phyloP scores from a whole-genome alignment of 768 basidiomycete genomes.

The Glaciozyma antarctica region DNA sequence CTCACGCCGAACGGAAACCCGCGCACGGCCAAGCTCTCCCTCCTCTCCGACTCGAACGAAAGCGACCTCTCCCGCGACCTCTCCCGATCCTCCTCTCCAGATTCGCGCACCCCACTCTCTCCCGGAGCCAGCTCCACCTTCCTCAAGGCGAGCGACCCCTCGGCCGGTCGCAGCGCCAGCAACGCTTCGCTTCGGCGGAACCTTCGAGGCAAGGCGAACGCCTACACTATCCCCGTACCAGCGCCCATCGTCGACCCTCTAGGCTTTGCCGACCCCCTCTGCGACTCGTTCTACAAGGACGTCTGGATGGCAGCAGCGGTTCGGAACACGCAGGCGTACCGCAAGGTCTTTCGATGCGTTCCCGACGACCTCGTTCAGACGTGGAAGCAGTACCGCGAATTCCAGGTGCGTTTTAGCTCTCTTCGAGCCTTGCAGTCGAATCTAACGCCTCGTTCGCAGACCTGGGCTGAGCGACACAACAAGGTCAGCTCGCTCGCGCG shows the following conservation, averaged over 20 bases:
- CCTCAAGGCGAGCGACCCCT: constrained; percentile 16
- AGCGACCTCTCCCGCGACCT: constrained; percentile 2
- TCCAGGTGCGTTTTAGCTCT: constrained; percentile 15
- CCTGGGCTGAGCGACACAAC: constrained; percentile 56
- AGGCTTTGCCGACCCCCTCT: constrained; percentile 79
- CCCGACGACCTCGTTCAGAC: constrained; percentile 88
- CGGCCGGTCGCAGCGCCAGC: constrained; percentile 21
- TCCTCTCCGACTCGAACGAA: constrained; percentile 9
- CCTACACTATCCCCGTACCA: constrained; percentile 48
- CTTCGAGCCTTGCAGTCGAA: not conserved
- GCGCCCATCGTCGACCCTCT: constrained; percentile 65
- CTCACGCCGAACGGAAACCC: not conserved
- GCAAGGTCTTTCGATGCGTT: constrained; percentile 85
- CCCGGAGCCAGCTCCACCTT: not conserved
- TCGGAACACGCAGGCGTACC: constrained; percentile 90
- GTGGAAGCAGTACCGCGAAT: constrained; percentile 70
- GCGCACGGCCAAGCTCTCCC: not conserved
- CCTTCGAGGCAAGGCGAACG: constrained; percentile 44
- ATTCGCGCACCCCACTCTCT: not conserved
- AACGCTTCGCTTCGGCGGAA: constrained; percentile 12
- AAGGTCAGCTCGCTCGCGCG: constrained; percentile 6
- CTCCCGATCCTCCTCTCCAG: not conserved
- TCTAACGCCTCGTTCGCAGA: constrained; percentile 37
- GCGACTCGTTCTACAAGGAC: constrained; percentile 77
- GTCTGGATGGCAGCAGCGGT: constrained; percentile 65